These are phyloP conservation scores for slime mould (Dictyostelium discoideum) DNA, from an alignment of 78 protist species.

Conservation along the genomic window dicty_2.7 NC_007088.5:4088501-4089000, in stretches of 20 bases:
- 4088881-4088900: no score
- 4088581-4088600: no score
- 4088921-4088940: no score
- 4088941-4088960: not conserved
- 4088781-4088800: not conserved
- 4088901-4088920: no score
- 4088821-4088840: not conserved
- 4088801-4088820: not conserved
- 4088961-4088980: not conserved
- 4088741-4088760: conserved; percentile 54
- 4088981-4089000: not conserved
- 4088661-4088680: not conserved
- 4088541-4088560: not conserved
- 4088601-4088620: no score
- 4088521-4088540: not conserved
- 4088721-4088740: conserved; percentile 27
- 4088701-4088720: conserved; percentile 23
- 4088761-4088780: conserved; percentile 9
- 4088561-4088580: no score
- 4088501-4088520: no score
- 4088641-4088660: not conserved
- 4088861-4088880: not conserved
- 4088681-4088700: conserved; percentile 27
- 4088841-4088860: not conserved
- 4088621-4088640: not conserved